phyloP scores from a whole-genome alignment of 139 green algal species.

The Chlorella sp. region DNA sequence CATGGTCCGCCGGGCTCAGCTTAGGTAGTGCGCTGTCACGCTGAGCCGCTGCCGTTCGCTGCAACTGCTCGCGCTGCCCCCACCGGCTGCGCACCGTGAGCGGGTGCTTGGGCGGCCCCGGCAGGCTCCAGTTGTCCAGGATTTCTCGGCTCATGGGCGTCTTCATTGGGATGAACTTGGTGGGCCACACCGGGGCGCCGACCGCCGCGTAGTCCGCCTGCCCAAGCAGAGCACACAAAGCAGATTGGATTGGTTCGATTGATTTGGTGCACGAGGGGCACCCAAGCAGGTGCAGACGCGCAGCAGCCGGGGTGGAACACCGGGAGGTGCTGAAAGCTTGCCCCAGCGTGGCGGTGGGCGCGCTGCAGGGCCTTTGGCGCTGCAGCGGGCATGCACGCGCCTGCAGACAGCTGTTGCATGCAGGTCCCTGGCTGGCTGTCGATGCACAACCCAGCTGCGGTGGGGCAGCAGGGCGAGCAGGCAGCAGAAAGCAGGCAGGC shows the following conservation, averaged over 20 bases:
- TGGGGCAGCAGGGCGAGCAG: not conserved
- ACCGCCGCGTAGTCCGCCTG: constrained; percentile 68
- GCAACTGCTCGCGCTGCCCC: no score
- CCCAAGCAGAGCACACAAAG: constrained; percentile 11
- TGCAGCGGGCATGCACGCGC: no score
- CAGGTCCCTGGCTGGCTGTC: no score
- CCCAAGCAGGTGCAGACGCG: not conserved
- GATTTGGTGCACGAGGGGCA: no score
- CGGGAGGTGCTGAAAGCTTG: no score
- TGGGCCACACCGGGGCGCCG: constrained; percentile 57
- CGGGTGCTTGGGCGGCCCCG: constrained; percentile 61
- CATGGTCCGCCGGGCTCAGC: no score
- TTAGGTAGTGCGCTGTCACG: no score
- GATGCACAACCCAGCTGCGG: not conserved
- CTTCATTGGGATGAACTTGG: constrained; percentile 76
- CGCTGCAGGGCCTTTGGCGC: no score
- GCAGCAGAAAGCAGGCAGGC: not conserved
- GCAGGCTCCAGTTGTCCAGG: constrained; percentile 68
- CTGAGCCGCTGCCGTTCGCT: no score
- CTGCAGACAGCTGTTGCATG: no score
- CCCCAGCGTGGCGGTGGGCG: not conserved
- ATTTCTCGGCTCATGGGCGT: constrained; percentile 72
- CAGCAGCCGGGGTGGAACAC: no score
- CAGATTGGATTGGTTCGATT: no score
- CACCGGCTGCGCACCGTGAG: constrained; percentile 59